Percentiles rank a stretch among this genome's conserved stretches.
These are phyloP conservation scores for Knufia petricola DNA, from an alignment of 2,329 filamentous ascomycete species.

Conservation along the genomic window DNA sequence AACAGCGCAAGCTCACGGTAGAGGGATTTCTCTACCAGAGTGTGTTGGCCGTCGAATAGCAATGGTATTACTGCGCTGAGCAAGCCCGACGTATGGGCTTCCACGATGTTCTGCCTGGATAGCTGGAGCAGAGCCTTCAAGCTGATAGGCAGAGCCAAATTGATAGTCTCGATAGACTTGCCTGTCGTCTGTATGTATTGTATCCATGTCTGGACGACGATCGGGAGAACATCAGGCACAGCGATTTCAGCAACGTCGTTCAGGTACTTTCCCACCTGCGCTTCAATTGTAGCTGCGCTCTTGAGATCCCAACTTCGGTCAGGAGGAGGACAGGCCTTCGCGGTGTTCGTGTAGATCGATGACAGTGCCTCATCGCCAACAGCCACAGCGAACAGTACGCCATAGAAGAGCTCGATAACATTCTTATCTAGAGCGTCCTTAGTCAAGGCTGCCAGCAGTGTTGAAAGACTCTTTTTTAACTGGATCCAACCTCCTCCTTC, in stretches of 20 bases:
- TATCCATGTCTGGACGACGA: constrained; percentile 21
- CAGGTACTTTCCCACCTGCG: constrained; percentile 15
- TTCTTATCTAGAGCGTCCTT: constrained; percentile 23
- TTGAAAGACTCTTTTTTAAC: constrained; percentile 60
- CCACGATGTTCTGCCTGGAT: constrained; percentile 60
- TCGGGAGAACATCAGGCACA: constrained; percentile 22
- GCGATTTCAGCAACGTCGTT: constrained; percentile 16
- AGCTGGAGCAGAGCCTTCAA: constrained; percentile 49
- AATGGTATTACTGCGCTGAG: constrained; percentile 57
- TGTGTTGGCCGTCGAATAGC: constrained; percentile 49
- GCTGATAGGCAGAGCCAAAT: constrained; percentile 55
- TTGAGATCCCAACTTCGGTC: constrained; percentile 9
- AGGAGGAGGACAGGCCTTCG: constrained; percentile 9
- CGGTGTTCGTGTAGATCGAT: constrained; percentile 42
- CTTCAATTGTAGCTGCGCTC: constrained; percentile 7
- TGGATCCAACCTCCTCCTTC: constrained; percentile 69
- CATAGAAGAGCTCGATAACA: constrained; percentile 71
- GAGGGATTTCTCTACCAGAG: constrained; percentile 46
- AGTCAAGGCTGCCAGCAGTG: constrained; percentile 51
- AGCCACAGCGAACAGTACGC: constrained; percentile 69
- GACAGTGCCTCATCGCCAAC: constrained; percentile 68
- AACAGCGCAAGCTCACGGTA: constrained; percentile 58
- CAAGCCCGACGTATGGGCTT: constrained; percentile 63
- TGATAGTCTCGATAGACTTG: constrained; percentile 7
- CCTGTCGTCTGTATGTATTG: constrained; percentile 1